phyloP scores from a whole-genome alignment of 1,284 basidiomycete species.

The Lentinula novae-zelandiae region DNA sequence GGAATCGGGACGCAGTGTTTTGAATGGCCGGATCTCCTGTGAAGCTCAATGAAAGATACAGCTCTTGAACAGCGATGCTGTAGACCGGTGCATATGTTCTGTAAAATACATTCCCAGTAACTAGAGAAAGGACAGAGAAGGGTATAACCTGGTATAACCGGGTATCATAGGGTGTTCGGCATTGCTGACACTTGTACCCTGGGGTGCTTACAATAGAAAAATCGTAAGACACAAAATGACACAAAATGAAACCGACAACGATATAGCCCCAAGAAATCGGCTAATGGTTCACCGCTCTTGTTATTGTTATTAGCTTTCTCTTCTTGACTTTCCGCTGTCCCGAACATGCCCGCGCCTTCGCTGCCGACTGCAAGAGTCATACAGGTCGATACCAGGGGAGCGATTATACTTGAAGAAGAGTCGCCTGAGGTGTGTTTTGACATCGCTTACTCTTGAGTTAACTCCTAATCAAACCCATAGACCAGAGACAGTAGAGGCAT shows the following conservation, averaged over 20 bases:
- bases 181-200: neutral
- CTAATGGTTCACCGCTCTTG: neutral
- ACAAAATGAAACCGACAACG: neutral
- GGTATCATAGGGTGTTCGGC: neutral
- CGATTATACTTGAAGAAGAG: constrained; percentile 86
- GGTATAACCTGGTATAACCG: neutral
- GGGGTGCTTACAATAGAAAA: neutral
- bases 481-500: constrained; percentile 92
- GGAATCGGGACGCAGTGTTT: neutral
- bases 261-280: neutral
- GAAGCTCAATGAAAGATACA: neutral
- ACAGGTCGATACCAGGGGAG: constrained; percentile 84
- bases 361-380: constrained; percentile 74
- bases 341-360: constrained; percentile 37
- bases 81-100: neutral
- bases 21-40: neutral
- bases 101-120: neutral
- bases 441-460: constrained; percentile 6
- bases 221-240: neutral
- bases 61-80: neutral
- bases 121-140: neutral
- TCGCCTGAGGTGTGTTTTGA: constrained; percentile 76
- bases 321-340: neutral
- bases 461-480: constrained; percentile 34
- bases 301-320: neutral